Evolutionary conservation across 2,329 filamentous ascomycete genomes (phyloP).

Genomic region (Xylariales sp.): DNA sequence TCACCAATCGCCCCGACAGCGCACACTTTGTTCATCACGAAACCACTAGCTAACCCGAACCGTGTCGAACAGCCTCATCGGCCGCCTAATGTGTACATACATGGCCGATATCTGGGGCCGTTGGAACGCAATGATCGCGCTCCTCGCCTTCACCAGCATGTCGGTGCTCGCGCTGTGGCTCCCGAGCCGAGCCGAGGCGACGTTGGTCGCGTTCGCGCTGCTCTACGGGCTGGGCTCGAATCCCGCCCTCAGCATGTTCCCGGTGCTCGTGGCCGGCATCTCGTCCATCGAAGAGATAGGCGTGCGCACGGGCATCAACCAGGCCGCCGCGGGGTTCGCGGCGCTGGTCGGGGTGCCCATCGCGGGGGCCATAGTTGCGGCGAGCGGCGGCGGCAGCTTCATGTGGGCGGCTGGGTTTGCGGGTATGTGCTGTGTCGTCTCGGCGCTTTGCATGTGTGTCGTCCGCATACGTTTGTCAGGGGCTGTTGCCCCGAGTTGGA

Average conservation of each 20-base stretch:
- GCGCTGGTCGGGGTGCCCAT: not conserved
- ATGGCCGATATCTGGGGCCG: too few relatives aligned
- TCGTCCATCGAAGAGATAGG: not conserved
- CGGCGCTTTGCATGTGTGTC: not conserved
- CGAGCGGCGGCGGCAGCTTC: not conserved
- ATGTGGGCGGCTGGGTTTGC: not conserved
- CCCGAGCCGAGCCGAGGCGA: too few relatives aligned
- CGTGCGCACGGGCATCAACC: not conserved
- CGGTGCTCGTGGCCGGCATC: not conserved
- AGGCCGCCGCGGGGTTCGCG: not conserved
- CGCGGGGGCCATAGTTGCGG: not conserved
- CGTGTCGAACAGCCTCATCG: too few relatives aligned
- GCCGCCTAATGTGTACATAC: too few relatives aligned
- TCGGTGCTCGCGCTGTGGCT: too few relatives aligned
- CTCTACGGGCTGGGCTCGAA: not conserved
- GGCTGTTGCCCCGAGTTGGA: too few relatives aligned
- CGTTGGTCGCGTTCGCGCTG: too few relatives aligned
- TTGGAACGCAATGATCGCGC: too few relatives aligned
- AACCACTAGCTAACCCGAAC: too few relatives aligned
- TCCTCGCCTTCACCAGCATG: too few relatives aligned
- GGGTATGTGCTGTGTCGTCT: not conserved
- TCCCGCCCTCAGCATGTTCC: not conserved
- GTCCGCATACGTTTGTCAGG: not conserved
- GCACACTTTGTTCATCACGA: too few relatives aligned
- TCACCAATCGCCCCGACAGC: too few relatives aligned